These are phyloP conservation scores for Zanthoxylum bungeanum DNA, from an alignment of 345 rosid species.

Conservation along the genomic window DNA sequence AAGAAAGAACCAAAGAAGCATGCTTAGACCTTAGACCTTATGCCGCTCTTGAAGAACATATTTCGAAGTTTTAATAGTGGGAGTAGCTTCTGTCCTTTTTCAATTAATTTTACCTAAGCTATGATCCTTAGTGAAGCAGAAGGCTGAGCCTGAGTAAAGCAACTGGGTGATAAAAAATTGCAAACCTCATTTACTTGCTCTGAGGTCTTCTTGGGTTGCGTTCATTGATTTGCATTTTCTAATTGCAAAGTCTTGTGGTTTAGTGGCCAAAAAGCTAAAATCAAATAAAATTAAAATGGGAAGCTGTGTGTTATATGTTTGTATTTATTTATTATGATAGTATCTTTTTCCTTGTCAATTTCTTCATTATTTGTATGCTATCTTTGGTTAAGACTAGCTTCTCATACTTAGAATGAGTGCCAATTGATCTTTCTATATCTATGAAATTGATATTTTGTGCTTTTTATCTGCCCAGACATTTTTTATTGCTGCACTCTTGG, in stretches of 20 bases:
- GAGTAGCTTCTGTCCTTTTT: neutral
- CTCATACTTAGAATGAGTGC: neutral
- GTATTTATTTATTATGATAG: neutral
- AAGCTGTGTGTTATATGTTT: neutral
- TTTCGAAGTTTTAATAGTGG: neutral
- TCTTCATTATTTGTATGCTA: neutral
- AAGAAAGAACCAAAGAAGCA: neutral
- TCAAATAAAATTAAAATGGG: neutral
- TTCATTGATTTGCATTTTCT: neutral
- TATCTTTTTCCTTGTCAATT: neutral
- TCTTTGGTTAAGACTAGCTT: neutral
- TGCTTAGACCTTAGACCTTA: neutral
- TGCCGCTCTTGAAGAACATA: no score
- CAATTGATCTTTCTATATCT: neutral
- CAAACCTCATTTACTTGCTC: neutral
- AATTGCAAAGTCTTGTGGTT: neutral
- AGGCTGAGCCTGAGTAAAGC: neutral
- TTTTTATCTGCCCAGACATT: constrained; percentile 60
- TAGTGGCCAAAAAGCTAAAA: neutral
- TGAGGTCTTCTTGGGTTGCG: neutral
- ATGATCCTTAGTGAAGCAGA: neutral
- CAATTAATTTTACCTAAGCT: neutral
- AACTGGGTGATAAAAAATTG: neutral
- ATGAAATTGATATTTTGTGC: constrained; percentile 2
- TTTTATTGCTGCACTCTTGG: constrained; percentile 95